These are phyloP conservation scores for Colletotrichum spinosum DNA, from an alignment of 2,329 filamentous ascomycete genomes.

Conservation along the genomic window DNA sequence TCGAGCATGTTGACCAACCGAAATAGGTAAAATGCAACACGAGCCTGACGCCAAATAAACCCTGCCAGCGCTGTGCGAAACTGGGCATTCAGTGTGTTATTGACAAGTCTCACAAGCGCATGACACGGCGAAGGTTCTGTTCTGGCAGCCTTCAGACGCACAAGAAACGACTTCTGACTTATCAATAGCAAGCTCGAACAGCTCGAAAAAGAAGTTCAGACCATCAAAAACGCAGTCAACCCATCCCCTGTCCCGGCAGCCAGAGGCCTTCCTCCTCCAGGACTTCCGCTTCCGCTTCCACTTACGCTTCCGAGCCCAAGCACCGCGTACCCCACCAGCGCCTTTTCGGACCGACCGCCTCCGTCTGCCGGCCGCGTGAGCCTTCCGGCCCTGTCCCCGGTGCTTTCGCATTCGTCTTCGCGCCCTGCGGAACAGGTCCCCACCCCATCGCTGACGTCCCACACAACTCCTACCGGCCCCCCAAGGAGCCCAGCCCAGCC, in stretches of 20 bases:
- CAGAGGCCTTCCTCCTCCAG: slow-evolving; percentile 7
- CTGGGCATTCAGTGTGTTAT: slow-evolving; percentile 57
- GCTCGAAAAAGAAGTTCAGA: slow-evolving; percentile 40
- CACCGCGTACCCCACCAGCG: slow-evolving; percentile 38
- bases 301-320: slow-evolving; percentile 45
- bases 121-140: slow-evolving; percentile 56
- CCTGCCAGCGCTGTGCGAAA: slow-evolving; percentile 59
- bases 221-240: slow-evolving; percentile 49
- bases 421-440: slow-evolving; percentile 35
- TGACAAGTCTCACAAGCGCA: slow-evolving; percentile 60
- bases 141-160: neutral
- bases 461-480: slow-evolving; percentile 44
- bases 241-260: slow-evolving; percentile 35
- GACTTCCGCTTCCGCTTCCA: slow-evolving; percentile 42
- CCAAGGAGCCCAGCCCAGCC: slow-evolving; percentile 48
- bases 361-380: slow-evolving; percentile 30
- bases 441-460: slow-evolving; percentile 43
- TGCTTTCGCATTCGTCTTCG: slow-evolving; percentile 5
- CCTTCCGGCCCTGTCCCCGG: slow-evolving; percentile 32
- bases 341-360: slow-evolving; percentile 39
- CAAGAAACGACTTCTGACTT: too few relatives aligned
- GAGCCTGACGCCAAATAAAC: slow-evolving; percentile 51
- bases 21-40: slow-evolving; percentile 59
- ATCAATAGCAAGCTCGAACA: slow-evolving; percentile 62
- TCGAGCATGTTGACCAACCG: slow-evolving; percentile 5